A percentile compares a stretch with the other conserved stretches of the same genome.
These are phyloP conservation scores for Wickerhamiella musiphila DNA, from an alignment of 805 yeast genomes.

Conservation along the genomic window DNA sequence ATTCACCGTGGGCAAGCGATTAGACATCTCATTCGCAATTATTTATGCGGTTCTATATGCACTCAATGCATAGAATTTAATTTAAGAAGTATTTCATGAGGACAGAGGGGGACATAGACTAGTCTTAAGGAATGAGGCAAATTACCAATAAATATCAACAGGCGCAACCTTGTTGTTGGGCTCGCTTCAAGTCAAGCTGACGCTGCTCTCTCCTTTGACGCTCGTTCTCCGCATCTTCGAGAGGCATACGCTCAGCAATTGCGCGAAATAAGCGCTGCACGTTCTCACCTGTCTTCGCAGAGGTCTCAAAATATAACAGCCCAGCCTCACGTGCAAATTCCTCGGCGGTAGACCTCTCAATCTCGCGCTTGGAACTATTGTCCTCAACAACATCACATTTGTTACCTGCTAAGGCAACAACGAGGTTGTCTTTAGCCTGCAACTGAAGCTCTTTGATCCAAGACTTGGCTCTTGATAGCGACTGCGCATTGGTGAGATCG, in stretches of 20 bases:
- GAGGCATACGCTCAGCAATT: constrained; percentile 32
- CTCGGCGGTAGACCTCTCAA: constrained; percentile 25
- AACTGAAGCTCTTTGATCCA: constrained; percentile 88
- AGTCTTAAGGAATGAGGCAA: background rate
- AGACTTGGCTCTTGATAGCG: constrained; percentile 60
- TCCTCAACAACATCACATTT: constrained; percentile 43
- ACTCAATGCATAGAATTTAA: too few species aligned
- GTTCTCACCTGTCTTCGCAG: constrained; percentile 59
- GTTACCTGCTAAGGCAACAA: constrained; percentile 78
- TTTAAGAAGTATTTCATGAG: background rate
- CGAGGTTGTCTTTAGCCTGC: constrained; percentile 57
- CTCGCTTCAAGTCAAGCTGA: constrained; percentile 11
- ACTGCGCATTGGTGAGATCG: constrained; percentile 51
- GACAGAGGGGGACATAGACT: background rate
- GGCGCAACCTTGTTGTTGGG: constrained; percentile 18
- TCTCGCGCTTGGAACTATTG: constrained; percentile 29
- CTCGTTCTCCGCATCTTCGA: constrained; percentile 20
- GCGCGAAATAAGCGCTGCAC: constrained; percentile 31
- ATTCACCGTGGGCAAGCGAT: too few species aligned
- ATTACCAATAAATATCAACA: constrained; percentile 15
- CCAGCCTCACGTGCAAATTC: constrained; percentile 40
- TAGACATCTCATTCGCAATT: too few species aligned
- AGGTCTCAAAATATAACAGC: constrained; percentile 36
- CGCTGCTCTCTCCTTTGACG: constrained; percentile 14
- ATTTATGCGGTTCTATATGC: too few species aligned